Conservation (phyloP, 139 green algal genomes). For the Astrephomene gubernaculifera region DNA sequence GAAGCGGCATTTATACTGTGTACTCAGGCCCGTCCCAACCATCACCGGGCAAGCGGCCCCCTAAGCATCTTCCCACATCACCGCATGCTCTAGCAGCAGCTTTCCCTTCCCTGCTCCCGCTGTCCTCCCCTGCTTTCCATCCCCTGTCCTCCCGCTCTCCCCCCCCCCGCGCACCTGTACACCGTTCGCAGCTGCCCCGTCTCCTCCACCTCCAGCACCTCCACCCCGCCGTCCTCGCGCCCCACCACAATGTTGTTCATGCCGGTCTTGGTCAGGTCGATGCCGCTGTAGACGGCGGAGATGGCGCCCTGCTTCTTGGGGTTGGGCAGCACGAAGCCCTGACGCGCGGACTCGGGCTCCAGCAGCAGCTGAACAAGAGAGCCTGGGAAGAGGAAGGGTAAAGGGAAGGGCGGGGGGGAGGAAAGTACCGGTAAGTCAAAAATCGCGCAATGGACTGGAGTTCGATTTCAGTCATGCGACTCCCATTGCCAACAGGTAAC, state of each 20-base stretch:
- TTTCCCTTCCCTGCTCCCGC: too few relatives aligned
- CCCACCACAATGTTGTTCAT: conserved; percentile 77
- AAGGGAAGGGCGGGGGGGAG: not conserved
- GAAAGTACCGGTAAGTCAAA: too few relatives aligned
- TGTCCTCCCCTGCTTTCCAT: too few relatives aligned
- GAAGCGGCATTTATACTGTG: too few relatives aligned
- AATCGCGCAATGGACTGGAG: too few relatives aligned
- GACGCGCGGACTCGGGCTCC: conserved; percentile 56
- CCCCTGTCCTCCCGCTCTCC: not conserved
- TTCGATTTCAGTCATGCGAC: too few relatives aligned
- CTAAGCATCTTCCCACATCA: too few relatives aligned
- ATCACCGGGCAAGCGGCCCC: too few relatives aligned
- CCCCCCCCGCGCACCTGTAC: conserved; percentile 43
- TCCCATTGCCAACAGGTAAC: too few relatives aligned
- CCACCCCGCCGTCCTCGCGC: conserved; percentile 77
- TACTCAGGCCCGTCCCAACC: too few relatives aligned
- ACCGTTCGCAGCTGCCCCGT: conserved; percentile 54
- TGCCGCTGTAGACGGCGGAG: conserved; percentile 50
- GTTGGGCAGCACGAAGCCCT: conserved; percentile 67
- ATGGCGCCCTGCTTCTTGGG: conserved; percentile 58
- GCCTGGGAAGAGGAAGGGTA: conserved; percentile 31
- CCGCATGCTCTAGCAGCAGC: too few relatives aligned
- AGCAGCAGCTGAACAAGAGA: conserved; percentile 75
- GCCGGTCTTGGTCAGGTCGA: conserved; percentile 79
- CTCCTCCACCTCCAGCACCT: conserved; percentile 79